phyloP scores from a whole-genome alignment of 2,329 filamentous ascomycete genomes.

The Boeremia lycopersici region DNA sequence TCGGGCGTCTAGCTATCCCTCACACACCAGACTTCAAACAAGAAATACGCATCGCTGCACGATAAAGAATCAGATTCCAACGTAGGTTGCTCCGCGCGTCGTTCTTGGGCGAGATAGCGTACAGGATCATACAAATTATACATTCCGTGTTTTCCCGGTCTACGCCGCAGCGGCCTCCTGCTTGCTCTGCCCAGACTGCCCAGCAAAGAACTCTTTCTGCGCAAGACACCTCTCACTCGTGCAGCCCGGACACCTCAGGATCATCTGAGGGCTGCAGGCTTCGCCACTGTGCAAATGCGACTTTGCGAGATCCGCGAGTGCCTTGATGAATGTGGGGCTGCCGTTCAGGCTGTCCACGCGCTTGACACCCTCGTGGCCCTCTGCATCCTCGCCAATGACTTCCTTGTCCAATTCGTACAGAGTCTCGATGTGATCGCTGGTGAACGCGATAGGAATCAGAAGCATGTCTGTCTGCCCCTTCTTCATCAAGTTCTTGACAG shows the following conservation, averaged over 20 bases:
- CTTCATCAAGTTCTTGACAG: constrained; percentile 85
- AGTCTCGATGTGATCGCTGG: constrained; percentile 98
- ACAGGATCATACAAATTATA: constrained; percentile 15
- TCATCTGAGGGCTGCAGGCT: constrained; percentile 84
- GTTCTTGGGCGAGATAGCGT: background rate
- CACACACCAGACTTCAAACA: background rate
- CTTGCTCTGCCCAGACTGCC: constrained; percentile 42
- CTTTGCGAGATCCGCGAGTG: constrained; percentile 85
- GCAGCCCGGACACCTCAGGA: constrained; percentile 88
- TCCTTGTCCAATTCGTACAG: constrained; percentile 93
- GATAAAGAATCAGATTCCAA: background rate
- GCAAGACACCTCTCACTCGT: constrained; percentile 86
- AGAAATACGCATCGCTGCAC: background rate
- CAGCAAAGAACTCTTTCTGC: constrained; percentile 70
- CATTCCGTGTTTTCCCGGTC: constrained; percentile 13
- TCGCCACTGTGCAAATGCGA: constrained; percentile 73
- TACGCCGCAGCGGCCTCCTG: constrained; percentile 21
- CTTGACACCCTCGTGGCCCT: constrained; percentile 66
- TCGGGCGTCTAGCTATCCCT: too few relatives aligned
- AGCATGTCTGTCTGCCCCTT: constrained; percentile 91
- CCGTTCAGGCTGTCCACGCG: constrained; percentile 92
- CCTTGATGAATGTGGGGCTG: constrained; percentile 86
- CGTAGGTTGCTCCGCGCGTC: background rate
- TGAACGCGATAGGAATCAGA: constrained; percentile 94
- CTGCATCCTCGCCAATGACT: constrained; percentile 82